Percentiles rank a stretch among this genome's conserved stretches.
Conservation (phyloP, 805 yeast genomes). For the Maudiozyma saulgeensis region DNA sequence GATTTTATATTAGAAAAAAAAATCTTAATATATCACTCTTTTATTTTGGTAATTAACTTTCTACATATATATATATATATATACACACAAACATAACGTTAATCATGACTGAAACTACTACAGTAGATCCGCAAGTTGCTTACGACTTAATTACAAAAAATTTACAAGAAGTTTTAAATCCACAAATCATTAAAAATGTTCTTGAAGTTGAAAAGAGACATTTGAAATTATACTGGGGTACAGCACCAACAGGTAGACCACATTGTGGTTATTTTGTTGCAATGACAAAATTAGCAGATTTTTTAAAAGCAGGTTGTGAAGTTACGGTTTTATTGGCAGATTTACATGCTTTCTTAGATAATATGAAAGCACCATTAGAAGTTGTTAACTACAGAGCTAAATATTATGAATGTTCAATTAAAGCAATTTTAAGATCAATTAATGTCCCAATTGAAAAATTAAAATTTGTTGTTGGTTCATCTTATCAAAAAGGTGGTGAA, state of each 20-base stretch:
- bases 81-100: too few species aligned
- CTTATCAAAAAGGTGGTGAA: slow-evolving; percentile 70
- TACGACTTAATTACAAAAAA: slow-evolving; percentile 71
- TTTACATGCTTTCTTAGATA: slow-evolving; percentile 91
- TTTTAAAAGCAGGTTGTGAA: slow-evolving; percentile 91
- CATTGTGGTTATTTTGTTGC: slow-evolving; percentile 99
- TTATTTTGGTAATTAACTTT: too few species aligned
- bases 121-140: slow-evolving; percentile 48
- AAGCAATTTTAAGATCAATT: slow-evolving; percentile 74
- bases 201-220: slow-evolving; percentile 76
- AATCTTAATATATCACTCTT: too few species aligned
- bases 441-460: slow-evolving; percentile 88
- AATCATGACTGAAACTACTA: slow-evolving; percentile 7
- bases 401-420: slow-evolving; percentile 77
- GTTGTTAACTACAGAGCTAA: slow-evolving; percentile 81
- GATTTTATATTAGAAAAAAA: too few species aligned
- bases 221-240: slow-evolving; percentile 92
- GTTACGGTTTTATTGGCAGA: slow-evolving; percentile 89
- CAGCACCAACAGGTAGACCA: slow-evolving; percentile 98
- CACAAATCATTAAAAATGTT: slow-evolving; percentile 75
- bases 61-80: too few species aligned
- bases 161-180: slow-evolving; percentile 86
- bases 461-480: slow-evolving; percentile 75
- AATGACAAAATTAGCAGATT: slow-evolving; percentile 92
- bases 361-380: slow-evolving; percentile 96